Base-by-base conservation (phyloP, 2,329 filamentous ascomycete species). In the Claviceps maximensis region DNA sequence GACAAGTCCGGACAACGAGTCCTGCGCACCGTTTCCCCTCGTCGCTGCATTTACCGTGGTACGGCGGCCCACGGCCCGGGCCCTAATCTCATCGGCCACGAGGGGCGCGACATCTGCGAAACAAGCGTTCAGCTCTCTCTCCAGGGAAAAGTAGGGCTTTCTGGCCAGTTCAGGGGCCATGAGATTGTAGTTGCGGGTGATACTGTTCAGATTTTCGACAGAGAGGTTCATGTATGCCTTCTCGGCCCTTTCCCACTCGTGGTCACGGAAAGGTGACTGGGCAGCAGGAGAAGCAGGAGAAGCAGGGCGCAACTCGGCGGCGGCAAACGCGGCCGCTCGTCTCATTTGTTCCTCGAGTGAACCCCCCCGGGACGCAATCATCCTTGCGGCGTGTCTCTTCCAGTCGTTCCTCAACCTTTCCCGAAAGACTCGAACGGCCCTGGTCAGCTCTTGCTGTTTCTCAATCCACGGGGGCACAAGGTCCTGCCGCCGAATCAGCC, bases 401-500 rank as follows among this genome's bases (percentile, higher is more conserved):
- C 91, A 97, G 60, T 95, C 89, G 42, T 76, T 80, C 38, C 90
- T 75, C 56, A 97, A 64, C n/a, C 88, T 74, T 2, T 74, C 70
- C 2, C 93, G 79, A 63, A 98, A 96, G 1, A 76, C 74, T 13
- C 74, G 77, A 1, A 83, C 78, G 0, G 86, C 78, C 55, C 80
- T 82, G 12, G 82, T 77, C 6, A 97, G 72, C 62, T 96, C 89
- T 65, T 97, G 91, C 67, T 98, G 93, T 70, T 96, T 97, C 69
- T 98, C 93, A 55, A 98, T 97, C 93, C 93, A 98, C 0, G 91
- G 91, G 1, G 93, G 93, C 0, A 95, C 88, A 55, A 97, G 87
- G 21, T 95, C 90, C 68, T 98, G 93, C 54, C 86, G 85, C 70
- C 96, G 87, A 57, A 98, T 96, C 73, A 97, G 96, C 70, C 94